phyloP scores from a whole-genome alignment of 208 protist genomes.

The Naegleria fowleri region DNA sequence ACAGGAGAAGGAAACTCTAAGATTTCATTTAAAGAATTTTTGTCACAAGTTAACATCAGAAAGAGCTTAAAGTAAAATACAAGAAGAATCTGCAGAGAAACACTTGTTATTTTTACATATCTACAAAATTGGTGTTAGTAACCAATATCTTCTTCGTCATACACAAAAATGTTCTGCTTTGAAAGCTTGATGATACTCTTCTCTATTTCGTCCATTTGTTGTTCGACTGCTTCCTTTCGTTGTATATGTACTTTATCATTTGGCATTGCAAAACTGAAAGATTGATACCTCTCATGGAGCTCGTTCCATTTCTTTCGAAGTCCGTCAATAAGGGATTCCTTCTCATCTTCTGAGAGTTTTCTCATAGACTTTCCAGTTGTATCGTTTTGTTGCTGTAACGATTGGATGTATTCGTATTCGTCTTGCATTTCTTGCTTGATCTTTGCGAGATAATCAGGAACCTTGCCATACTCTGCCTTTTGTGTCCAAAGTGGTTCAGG shows the following conservation, averaged over 20 bases:
- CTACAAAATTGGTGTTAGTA: no score
- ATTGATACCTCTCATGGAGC: slow-evolving; percentile 60
- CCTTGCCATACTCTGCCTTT: slow-evolving; percentile 67
- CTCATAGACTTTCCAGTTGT: slow-evolving; percentile 63
- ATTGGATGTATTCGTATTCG: slow-evolving; percentile 70
- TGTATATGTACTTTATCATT: slow-evolving; percentile 56
- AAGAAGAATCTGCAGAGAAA: no score
- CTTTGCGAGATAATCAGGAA: slow-evolving; percentile 67
- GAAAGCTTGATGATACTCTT: slow-evolving; percentile 47
- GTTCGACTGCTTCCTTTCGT: slow-evolving; percentile 60
- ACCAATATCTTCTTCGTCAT: slow-evolving; percentile 50
- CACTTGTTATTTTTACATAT: no score
- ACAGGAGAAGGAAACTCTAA: neutral
- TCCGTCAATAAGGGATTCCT: slow-evolving; percentile 55
- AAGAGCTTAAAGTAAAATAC: neutral
- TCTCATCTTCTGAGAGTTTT: slow-evolving; percentile 64
- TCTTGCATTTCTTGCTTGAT: slow-evolving; percentile 73
- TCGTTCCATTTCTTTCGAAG: slow-evolving; percentile 61
- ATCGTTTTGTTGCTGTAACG: slow-evolving; percentile 46
- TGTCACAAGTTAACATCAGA: neutral
- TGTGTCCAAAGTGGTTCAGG: slow-evolving; percentile 58
- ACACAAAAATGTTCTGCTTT: slow-evolving; percentile 72
- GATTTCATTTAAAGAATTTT: neutral
- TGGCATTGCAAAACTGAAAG: slow-evolving; percentile 72
- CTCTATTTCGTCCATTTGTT: slow-evolving; percentile 64